Evolutionary conservation across 805 yeast genomes (phyloP).

Genomic region (Pichia cephalocereana): DNA sequence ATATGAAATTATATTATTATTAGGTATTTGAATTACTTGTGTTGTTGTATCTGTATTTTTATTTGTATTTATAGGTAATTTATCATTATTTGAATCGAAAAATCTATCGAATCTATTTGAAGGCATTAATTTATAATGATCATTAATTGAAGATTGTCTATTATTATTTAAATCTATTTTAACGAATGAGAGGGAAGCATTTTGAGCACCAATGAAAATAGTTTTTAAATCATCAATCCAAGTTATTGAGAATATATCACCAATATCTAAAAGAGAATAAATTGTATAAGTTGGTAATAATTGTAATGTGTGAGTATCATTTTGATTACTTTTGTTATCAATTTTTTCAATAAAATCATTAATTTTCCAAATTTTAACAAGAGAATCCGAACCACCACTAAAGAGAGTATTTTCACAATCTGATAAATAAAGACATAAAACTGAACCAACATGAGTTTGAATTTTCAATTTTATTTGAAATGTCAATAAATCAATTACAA

Average conservation of each 20-base stretch:
- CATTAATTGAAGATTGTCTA: constrained; percentile 15
- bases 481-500: constrained; percentile 58
- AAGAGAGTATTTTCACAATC: constrained; percentile 51
- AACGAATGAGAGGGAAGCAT: constrained; percentile 78
- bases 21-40: constrained; percentile 60
- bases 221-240: constrained; percentile 55
- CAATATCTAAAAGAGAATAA: constrained; percentile 80
- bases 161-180: constrained; percentile 24
- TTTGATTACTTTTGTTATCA: neutral
- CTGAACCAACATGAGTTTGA: constrained; percentile 64
- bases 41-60: neutral
- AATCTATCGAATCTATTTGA: constrained; percentile 70
- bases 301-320: neutral
- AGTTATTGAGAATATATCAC: constrained; percentile 80
- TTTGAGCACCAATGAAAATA: constrained; percentile 83
- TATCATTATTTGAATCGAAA: constrained; percentile 56
- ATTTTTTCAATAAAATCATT: constrained; percentile 15
- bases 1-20: constrained; percentile 56
- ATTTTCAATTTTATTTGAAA: constrained; percentile 47
- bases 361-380: constrained; percentile 79
- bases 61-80: no score
- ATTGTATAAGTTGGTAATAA: constrained; percentile 54
- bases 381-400: constrained; percentile 84
- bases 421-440: constrained; percentile 55
- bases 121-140: constrained; percentile 35